Evolutionary conservation across 805 yeast species (phyloP).

Genomic region (Yarrowia sp.): DNA sequence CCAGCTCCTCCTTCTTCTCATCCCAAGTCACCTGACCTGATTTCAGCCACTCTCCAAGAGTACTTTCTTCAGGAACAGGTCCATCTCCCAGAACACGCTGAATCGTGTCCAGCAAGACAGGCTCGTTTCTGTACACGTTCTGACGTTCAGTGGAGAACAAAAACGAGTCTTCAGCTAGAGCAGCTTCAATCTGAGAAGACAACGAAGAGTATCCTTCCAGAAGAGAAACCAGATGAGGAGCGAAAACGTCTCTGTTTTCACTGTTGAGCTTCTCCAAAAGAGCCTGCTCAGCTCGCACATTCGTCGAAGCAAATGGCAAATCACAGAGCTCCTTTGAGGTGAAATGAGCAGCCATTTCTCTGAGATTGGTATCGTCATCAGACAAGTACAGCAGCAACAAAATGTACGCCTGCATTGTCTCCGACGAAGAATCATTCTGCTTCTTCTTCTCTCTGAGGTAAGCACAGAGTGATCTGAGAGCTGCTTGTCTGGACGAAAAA

Average conservation of each 20-base stretch:
- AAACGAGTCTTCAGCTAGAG: constrained; percentile 38
- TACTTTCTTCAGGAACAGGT: not conserved
- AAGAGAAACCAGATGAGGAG: not conserved
- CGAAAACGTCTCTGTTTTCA: not conserved
- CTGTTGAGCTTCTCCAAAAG: constrained; percentile 20
- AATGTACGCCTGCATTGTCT: constrained; percentile 25
- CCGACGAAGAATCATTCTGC: not conserved
- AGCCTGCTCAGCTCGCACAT: constrained; percentile 39
- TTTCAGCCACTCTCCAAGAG: not conserved
- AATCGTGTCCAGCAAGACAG: constrained; percentile 33
- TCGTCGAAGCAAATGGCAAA: constrained; percentile 34
- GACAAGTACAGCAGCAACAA: constrained; percentile 33
- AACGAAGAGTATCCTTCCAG: constrained; percentile 24
- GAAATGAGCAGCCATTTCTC: constrained; percentile 48
- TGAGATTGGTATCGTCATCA: constrained; percentile 68
- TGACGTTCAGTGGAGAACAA: constrained; percentile 67
- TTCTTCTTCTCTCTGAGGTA: constrained; percentile 33
- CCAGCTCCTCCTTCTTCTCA: not conserved
- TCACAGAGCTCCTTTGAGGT: constrained; percentile 40
- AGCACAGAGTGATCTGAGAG: constrained; percentile 46
- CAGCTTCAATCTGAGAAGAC: constrained; percentile 32
- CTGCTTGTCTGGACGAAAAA: constrained; percentile 47
- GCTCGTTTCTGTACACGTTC: constrained; percentile 60
- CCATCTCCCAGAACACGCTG: not conserved
- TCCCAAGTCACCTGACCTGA: not conserved